These are phyloP conservation scores for Xylaria multiplex DNA, from an alignment of 2,329 filamentous ascomycete species.

Conservation along the genomic window DNA sequence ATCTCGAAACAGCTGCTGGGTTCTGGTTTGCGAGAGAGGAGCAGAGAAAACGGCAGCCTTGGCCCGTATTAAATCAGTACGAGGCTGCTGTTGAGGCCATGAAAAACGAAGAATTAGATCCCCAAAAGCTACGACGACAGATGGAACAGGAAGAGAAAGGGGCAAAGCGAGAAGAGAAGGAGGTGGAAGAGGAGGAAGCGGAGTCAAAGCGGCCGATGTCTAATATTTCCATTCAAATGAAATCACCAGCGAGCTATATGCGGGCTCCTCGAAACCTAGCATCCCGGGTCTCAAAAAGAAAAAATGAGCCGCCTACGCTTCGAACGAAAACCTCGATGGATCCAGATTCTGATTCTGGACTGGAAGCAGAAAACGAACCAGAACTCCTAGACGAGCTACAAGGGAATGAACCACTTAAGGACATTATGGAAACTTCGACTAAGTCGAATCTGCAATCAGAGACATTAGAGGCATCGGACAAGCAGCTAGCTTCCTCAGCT, in stretches of 20 bases:
- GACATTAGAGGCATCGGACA: neutral
- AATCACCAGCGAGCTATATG: neutral
- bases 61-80: constrained; percentile 33
- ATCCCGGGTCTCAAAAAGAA: neutral
- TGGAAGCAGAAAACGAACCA: too few species aligned
- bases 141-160: constrained; percentile 10
- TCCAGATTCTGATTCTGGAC: neutral
- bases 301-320: neutral
- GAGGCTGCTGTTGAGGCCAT: constrained; percentile 32
- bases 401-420: too few species aligned
- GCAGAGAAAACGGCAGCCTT: constrained; percentile 19
- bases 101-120: constrained; percentile 24
- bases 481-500: neutral
- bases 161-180: neutral
- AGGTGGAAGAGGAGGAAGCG: neutral
- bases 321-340: neutral
- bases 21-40: constrained; percentile 23
- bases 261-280: neutral
- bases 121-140: neutral
- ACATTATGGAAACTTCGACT: neutral
- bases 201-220: neutral
- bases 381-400: neutral
- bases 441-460: neutral
- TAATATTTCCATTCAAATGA: too few species aligned
- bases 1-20: constrained; percentile 7